A percentile compares a stretch with the other conserved stretches of the same genome.
Evolutionary conservation across 345 rosid genomes (phyloP).

Genomic region (Euphorbia lathyris): DNA sequence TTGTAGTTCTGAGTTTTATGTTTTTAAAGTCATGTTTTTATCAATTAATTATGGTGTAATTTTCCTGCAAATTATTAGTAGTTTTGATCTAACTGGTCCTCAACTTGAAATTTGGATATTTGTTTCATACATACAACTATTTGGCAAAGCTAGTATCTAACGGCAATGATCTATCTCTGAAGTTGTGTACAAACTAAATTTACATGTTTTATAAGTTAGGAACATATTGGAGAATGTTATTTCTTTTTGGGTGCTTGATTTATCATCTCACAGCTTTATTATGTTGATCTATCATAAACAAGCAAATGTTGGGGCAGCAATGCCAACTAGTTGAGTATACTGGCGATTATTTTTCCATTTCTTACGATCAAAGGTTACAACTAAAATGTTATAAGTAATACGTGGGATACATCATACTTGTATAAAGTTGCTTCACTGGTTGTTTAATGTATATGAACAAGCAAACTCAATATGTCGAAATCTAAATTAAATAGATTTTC

Average conservation of each 20-base stretch:
- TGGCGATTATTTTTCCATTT: slow-evolving; percentile 63
- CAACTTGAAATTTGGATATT: background rate
- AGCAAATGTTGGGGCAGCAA: slow-evolving; percentile 59
- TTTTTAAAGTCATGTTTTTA: background rate
- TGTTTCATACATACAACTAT: background rate
- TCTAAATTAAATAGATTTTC: background rate
- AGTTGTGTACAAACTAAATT: background rate
- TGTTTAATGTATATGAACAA: background rate
- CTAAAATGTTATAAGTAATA: slow-evolving; percentile 48
- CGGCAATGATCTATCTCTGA: background rate
- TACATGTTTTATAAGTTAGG: background rate
- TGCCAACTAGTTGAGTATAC: slow-evolving; percentile 58
- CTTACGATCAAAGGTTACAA: slow-evolving; percentile 46
- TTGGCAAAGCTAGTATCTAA: background rate
- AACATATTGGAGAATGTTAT: slow-evolving; percentile 6
- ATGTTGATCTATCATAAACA: slow-evolving; percentile 26
- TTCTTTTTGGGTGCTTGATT: slow-evolving; percentile 3
- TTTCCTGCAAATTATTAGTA: background rate
- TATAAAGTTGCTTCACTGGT: background rate
- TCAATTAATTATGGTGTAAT: background rate
- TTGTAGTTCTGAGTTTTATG: too few species aligned
- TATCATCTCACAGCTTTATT: slow-evolving; percentile 8
- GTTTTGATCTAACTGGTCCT: slow-evolving; percentile 2
- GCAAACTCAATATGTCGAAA: background rate
- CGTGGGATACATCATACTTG: background rate